Base-by-base conservation (phyloP, 192 early-diverging fungal species). In the Borealophlyctis nickersoniae region DNA sequence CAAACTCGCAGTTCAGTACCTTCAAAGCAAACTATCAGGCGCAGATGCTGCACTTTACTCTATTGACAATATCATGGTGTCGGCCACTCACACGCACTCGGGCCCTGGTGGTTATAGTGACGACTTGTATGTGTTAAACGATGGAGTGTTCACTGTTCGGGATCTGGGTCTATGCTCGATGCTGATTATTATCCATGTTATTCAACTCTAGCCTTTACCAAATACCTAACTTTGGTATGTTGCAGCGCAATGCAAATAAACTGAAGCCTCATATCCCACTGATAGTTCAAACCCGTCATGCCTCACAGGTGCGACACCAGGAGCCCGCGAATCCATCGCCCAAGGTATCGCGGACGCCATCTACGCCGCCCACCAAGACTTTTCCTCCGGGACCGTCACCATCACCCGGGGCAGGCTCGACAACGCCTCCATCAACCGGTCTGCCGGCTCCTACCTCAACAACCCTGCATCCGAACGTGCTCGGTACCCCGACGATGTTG, bases 21-120 rank as follows among this genome's bases (percentile, higher is more conserved):
- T 69, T 4, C 24, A 35, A 22, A 32, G 13, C 26, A 31, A 49
- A 24, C 57, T 74, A 26, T 49, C 63, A 23, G 27, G 30, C 2
- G 53, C 63, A 3, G 63, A 74, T 13, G 58, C 62, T 22, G 33
- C 65, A 7, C 55, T 72, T 28, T 81, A 78, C 56, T 65, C 36
- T 3, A 11, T 63, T 26, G 70, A 75, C 7, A 81, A 81, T 67
- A 54, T 81, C 28, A 75, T 81, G 79, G 55, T 79, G 4, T 78
- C 76, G 5, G 77, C 71, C 16, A 81, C 76, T 5, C 79, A 81
- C 67, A 78, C 76, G 27, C 79, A 81, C 62, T 58, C 67, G n/a
- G 76, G 76, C 1, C 62, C 73, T 13, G 75, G 69, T 3, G 79
- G 79, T 0, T 73, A 66, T 59, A 19, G 59, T 13, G 79, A 81